Evolutionary conservation across 441 rosid genomes (phyloP).

Genomic region (Populus hybrid): DNA sequence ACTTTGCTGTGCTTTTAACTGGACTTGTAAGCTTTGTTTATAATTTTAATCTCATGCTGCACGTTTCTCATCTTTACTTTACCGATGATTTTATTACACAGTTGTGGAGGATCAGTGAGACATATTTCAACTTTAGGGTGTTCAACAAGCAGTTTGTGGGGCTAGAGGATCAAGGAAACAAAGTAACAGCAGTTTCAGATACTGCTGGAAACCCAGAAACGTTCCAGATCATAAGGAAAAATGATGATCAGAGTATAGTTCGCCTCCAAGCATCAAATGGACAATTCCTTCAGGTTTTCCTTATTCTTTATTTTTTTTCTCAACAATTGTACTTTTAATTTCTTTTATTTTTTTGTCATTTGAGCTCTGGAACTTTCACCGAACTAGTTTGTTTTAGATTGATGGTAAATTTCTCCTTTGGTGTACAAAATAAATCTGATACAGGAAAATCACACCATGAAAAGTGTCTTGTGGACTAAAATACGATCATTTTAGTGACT

Average conservation of each 20-base stretch:
- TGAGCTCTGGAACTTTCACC: background rate
- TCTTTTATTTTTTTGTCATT: too few species aligned
- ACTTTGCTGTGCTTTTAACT: background rate
- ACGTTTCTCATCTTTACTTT: background rate
- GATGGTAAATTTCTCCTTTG: background rate
- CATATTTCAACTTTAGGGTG: slow-evolving; percentile 36
- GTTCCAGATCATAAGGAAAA: background rate
- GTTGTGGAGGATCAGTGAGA: slow-evolving; percentile 38
- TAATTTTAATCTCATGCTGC: too few species aligned
- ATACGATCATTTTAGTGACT: too few species aligned
- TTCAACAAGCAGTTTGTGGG: slow-evolving; percentile 29
- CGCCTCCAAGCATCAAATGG: background rate
- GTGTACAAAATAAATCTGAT: background rate
- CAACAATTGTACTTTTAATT: background rate
- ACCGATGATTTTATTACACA: background rate
- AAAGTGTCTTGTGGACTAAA: background rate
- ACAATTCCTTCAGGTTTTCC: background rate
- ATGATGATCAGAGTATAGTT: background rate
- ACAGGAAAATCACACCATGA: background rate
- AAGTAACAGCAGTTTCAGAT: background rate
- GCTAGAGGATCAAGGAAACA: background rate
- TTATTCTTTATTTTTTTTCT: too few species aligned
- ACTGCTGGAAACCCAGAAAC: background rate
- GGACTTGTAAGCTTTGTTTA: background rate
- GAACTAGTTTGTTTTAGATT: background rate